These are phyloP conservation scores for Penicillium verhagenii DNA, from an alignment of 495 filamentous ascomycete genomes.

Conservation along the genomic window DNA sequence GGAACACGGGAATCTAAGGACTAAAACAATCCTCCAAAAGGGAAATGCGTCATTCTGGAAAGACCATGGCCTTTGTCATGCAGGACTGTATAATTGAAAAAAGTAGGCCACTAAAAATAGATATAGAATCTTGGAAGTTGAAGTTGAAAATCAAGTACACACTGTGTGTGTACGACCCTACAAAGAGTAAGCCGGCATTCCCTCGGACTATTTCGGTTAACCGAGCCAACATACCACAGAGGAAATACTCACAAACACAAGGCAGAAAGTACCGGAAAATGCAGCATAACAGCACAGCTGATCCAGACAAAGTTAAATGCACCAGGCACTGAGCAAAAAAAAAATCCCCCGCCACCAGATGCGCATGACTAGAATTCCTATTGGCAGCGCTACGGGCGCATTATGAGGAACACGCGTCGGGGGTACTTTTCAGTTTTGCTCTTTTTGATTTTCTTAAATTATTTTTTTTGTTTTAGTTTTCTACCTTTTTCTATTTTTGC, in stretches of 20 bases:
- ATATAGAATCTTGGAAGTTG: neutral
- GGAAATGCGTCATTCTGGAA: conserved; percentile 1
- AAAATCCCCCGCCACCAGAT: neutral
- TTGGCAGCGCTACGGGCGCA: conserved; percentile 2
- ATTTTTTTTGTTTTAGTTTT: neutral
- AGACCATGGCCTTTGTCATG: neutral
- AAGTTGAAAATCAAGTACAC: neutral
- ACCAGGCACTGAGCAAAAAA: no score
- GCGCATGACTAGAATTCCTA: neutral
- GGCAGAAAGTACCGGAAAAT: neutral
- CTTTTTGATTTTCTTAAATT: neutral
- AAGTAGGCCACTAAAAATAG: neutral
- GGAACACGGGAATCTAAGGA: no score
- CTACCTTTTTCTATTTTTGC: neutral
- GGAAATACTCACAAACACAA: neutral
- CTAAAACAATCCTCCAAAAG: no score
- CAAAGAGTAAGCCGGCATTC: conserved; percentile 6
- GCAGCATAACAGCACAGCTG: neutral
- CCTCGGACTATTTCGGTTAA: conserved; percentile 8
- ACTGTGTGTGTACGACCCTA: neutral
- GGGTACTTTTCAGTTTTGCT: neutral
- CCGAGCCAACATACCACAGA: conserved; percentile 2
- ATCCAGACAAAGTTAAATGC: conserved; percentile 1
- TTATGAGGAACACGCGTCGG: conserved; percentile 5
- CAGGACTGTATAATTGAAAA: no score